A percentile compares a stretch with the other conserved stretches of the same genome.
Evolutionary conservation across 2,329 filamentous ascomycete species (phyloP).

Genomic region (Plectosphaerella sp.): DNA sequence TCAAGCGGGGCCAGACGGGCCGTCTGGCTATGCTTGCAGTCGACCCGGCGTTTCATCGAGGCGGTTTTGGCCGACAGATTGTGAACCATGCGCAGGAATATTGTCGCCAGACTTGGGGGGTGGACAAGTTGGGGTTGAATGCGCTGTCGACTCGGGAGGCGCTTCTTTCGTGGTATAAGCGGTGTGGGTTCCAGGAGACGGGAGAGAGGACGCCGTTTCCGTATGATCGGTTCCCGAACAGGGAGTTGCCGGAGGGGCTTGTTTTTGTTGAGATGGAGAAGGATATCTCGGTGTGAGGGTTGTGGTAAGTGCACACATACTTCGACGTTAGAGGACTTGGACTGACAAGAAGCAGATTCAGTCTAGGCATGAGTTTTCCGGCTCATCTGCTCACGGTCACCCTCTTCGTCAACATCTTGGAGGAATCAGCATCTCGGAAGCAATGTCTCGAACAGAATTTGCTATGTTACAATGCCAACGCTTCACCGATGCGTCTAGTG

Average conservation of each 20-base stretch:
- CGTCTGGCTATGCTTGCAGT: conserved; percentile 30
- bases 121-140: conserved; percentile 22
- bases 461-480: too few relatives aligned
- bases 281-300: conserved; percentile 6
- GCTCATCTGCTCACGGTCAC: too few relatives aligned
- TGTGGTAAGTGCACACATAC: conserved; percentile 1
- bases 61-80: conserved; percentile 26
- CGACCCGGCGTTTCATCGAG: conserved; percentile 19
- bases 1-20: conserved; percentile 16
- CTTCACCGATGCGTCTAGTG: too few relatives aligned
- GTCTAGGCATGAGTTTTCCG: neutral
- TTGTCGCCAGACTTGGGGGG: conserved; percentile 20
- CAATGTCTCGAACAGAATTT: too few relatives aligned
- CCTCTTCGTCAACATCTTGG: too few relatives aligned
- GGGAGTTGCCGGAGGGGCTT: conserved; percentile 21
- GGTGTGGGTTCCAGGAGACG: conserved; percentile 26
- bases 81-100: conserved; percentile 25
- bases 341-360: neutral
- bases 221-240: conserved; percentile 10
- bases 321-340: too few relatives aligned
- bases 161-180: conserved; percentile 29
- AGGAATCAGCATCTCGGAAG: too few relatives aligned
- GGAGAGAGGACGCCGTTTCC: conserved; percentile 28
- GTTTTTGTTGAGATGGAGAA: conserved; percentile 30
- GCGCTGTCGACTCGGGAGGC: conserved; percentile 25